A percentile compares a stretch with the other conserved stretches of the same genome.
phyloP scores from a whole-genome alignment of 164 flowering plant genomes.

The Hamamelis virginiana region DNA sequence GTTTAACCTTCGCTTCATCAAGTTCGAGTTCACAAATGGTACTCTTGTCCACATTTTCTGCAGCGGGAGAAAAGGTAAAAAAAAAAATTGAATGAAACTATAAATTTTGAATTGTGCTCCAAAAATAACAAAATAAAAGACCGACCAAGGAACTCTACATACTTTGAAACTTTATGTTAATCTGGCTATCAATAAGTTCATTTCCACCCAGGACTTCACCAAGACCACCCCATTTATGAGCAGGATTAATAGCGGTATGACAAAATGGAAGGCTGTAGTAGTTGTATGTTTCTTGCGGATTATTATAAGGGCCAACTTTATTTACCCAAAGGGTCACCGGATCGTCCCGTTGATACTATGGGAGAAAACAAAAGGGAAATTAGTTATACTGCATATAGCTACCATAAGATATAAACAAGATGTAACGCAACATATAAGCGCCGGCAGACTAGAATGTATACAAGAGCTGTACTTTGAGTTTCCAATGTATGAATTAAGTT shows the following conservation, averaged over 20 bases:
- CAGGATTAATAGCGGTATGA: slow-evolving; percentile 49
- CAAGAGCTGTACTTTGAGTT: too few relatives aligned
- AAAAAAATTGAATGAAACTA: neutral
- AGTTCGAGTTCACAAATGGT: slow-evolving; percentile 71
- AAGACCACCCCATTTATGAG: slow-evolving; percentile 99
- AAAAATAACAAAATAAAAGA: neutral
- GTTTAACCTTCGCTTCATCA: slow-evolving; percentile 74
- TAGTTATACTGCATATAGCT: neutral
- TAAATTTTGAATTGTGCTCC: neutral
- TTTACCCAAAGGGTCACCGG: slow-evolving; percentile 95
- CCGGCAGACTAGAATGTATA: too few relatives aligned
- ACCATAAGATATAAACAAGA: neutral
- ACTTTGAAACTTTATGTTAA: slow-evolving; percentile 82
- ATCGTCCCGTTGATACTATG: slow-evolving; percentile 79
- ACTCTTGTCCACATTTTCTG: slow-evolving; percentile 82
- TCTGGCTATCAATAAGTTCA: slow-evolving; percentile 94
- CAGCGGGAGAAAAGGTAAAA: neutral
- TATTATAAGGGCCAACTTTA: slow-evolving; percentile 98
- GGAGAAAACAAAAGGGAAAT: slow-evolving; percentile 5
- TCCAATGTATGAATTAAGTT: too few relatives aligned
- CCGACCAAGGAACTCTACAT: slow-evolving; percentile 22
- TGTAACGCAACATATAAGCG: neutral
- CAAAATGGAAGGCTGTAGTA: slow-evolving; percentile 97
- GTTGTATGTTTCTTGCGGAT: slow-evolving; percentile 99
- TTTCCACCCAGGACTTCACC: slow-evolving; percentile 99